Percentiles rank a stretch among this genome's conserved stretches.
phyloP scores from a whole-genome alignment of 495 filamentous ascomycete species.

The Lindgomyces ingoldianus region DNA sequence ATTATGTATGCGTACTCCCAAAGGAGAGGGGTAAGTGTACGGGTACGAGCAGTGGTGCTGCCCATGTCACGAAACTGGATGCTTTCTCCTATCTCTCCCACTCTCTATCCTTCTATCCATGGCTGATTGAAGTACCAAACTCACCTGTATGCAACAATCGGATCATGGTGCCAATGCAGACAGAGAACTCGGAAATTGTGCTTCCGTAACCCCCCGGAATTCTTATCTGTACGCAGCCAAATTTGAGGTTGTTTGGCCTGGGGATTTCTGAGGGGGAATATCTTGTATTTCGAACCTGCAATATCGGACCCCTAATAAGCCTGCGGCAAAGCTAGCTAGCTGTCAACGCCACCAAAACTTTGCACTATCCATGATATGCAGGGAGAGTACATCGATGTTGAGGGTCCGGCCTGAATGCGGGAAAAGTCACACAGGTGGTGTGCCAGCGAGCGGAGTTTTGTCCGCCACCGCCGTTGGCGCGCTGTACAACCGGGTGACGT shows the following conservation, averaged over 20 bases:
- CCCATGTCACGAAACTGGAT: background rate
- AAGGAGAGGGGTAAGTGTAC: constrained; percentile 12
- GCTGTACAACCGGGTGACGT: constrained; percentile 4
- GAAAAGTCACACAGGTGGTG: background rate
- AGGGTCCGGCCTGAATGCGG: background rate
- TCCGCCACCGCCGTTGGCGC: constrained; percentile 8
- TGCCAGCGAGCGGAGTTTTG: constrained; percentile 21
- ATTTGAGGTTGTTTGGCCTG: no score
- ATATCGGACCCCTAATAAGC: background rate
- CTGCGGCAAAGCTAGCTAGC: constrained; percentile 10
- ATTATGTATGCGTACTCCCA: constrained; percentile 20
- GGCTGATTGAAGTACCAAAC: no score
- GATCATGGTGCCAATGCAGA: no score
- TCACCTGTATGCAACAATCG: no score
- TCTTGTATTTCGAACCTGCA: background rate
- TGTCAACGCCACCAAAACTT: constrained; percentile 5
- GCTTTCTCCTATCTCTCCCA: background rate
- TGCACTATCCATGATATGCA: no score
- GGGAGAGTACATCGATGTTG: no score
- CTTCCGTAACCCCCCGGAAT: no score
- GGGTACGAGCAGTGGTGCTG: no score
- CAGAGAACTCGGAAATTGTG: no score
- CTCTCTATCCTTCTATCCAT: no score
- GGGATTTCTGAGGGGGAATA: no score
- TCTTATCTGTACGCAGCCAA: no score